phyloP scores from a whole-genome alignment of 2,329 filamentous ascomycete species.

The Bisporella sp. region DNA sequence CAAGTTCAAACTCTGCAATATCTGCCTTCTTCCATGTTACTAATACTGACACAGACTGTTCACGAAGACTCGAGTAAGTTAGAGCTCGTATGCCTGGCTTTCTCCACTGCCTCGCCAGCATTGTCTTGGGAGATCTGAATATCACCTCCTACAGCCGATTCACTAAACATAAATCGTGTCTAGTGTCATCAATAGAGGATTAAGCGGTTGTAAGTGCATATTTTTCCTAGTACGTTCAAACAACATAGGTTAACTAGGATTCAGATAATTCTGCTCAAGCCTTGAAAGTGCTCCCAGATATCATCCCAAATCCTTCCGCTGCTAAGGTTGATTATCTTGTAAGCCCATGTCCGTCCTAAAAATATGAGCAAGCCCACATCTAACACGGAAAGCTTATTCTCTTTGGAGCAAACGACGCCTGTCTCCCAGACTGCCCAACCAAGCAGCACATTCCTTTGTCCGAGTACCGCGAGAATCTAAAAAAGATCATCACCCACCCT shows the following conservation, averaged over 20 bases:
- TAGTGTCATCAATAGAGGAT: slow-evolving; percentile 73
- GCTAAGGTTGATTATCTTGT: slow-evolving; percentile 63
- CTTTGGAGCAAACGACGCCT: slow-evolving; percentile 87
- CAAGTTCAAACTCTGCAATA: slow-evolving; percentile 3
- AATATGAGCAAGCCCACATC: background rate
- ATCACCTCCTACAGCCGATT: too few species aligned
- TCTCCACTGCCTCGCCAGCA: too few species aligned
- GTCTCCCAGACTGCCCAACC: slow-evolving; percentile 52
- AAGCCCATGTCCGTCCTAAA: slow-evolving; percentile 20
- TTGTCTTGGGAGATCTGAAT: too few species aligned
- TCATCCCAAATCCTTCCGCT: slow-evolving; percentile 60
- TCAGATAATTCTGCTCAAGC: slow-evolving; percentile 66
- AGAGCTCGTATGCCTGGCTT: too few species aligned
- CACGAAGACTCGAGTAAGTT: slow-evolving; percentile 59
- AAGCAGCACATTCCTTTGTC: slow-evolving; percentile 74
- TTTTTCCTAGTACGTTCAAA: too few species aligned
- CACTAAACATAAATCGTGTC: too few species aligned
- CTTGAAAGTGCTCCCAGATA: slow-evolving; percentile 57
- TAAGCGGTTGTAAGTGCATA: slow-evolving; percentile 53
- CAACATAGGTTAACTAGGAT: too few species aligned
- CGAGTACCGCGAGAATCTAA: slow-evolving; percentile 66
- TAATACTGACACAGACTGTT: slow-evolving; percentile 50
- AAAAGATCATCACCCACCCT: slow-evolving; percentile 65
- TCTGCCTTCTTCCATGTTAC: too few species aligned
- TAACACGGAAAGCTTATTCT: slow-evolving; percentile 43